Percentiles rank a stretch among this genome's conserved stretches.
These are phyloP conservation scores for Lachnellula subtilissima DNA, from an alignment of 2,329 filamentous ascomycete genomes.

Conservation along the genomic window DNA sequence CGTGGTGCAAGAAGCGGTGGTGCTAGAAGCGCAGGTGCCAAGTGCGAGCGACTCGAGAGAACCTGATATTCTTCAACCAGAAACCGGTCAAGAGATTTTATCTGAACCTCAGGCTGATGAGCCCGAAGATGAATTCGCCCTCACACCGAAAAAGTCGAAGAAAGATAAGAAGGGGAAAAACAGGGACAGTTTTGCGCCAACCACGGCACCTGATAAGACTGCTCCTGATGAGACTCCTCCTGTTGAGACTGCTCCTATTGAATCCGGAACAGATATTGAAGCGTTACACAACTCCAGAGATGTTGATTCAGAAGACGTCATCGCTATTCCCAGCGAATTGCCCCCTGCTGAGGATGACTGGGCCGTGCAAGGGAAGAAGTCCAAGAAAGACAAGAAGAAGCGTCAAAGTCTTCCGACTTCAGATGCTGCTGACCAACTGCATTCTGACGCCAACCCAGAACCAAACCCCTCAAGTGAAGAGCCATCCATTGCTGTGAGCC, in stretches of 20 bases:
- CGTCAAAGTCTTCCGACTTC: conserved; percentile 1
- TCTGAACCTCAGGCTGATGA: not conserved
- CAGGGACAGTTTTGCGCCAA: not conserved
- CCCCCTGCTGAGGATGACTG: not conserved
- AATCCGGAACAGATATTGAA: not conserved
- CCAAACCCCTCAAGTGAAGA: not conserved
- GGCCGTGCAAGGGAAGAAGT: conserved; percentile 35
- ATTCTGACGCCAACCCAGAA: not conserved
- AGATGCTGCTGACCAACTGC: not conserved
- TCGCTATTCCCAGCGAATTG: not conserved
- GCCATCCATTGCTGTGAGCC: not conserved
- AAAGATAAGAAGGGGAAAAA: conserved; percentile 1
- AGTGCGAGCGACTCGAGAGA: not conserved
- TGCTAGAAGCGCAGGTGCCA: not conserved
- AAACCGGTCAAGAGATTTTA: not conserved
- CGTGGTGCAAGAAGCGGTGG: not conserved
- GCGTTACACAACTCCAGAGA: not conserved
- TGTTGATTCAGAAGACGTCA: not conserved
- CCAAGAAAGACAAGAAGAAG: conserved; percentile 38
- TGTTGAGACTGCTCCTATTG: not conserved
- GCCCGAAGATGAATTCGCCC: conserved; percentile 1
- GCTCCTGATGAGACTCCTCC: not conserved
- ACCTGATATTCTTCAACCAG: not conserved
- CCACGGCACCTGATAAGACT: not conserved
- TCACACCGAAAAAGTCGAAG: conserved; percentile 7